These are phyloP conservation scores for Debaryomyces coudertii DNA, from an alignment of 1,139 yeast species.

Conservation along the genomic window DNA sequence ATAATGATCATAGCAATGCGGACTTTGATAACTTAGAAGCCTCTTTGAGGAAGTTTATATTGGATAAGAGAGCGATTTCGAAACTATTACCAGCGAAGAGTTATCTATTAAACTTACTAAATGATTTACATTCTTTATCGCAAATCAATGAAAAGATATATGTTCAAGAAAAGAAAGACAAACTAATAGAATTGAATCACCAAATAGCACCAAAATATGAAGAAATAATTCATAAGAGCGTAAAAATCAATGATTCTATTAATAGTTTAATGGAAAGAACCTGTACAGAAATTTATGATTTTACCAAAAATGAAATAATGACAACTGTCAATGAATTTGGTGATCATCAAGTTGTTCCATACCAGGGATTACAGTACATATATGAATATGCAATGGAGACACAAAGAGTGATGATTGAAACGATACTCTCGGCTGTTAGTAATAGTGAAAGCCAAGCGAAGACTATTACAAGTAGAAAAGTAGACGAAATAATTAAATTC, in stretches of 20 bases:
- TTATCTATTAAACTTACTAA: conserved; percentile 67
- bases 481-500: conserved; percentile 61
- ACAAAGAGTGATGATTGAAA: conserved; percentile 66
- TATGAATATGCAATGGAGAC: conserved; percentile 74
- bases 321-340: conserved; percentile 60
- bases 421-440: conserved; percentile 64
- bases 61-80: conserved; percentile 87
- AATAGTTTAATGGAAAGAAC: conserved; percentile 65
- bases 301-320: conserved; percentile 57
- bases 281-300: conserved; percentile 61
- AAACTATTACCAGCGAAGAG: conserved; percentile 92
- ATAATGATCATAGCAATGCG: conserved; percentile 39
- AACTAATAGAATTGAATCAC: conserved; percentile 49
- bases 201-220: conserved; percentile 69
- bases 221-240: conserved; percentile 53
- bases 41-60: conserved; percentile 79
- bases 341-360: conserved; percentile 56
- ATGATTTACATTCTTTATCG: conserved; percentile 66
- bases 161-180: conserved; percentile 46
- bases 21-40: conserved; percentile 86
- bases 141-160: conserved; percentile 62
- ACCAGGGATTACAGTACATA: conserved; percentile 64
- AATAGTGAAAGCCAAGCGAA: conserved; percentile 73
- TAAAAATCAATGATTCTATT: conserved; percentile 59
- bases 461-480: conserved; percentile 56